Conservation (phyloP, 2,329 filamentous ascomycete species). For the Fusarium sarcochroum region DNA sequence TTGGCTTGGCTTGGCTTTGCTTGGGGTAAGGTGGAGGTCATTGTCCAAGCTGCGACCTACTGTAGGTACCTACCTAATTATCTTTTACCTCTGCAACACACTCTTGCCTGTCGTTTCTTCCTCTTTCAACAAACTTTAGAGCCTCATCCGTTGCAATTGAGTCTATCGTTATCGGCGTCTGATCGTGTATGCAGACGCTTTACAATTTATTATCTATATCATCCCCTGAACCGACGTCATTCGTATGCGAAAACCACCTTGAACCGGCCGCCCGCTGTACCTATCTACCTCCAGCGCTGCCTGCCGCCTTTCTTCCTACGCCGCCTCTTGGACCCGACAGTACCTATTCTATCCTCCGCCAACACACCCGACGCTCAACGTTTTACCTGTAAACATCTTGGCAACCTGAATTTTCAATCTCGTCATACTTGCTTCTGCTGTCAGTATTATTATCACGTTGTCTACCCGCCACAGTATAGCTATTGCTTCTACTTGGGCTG, state of each 20-base stretch:
- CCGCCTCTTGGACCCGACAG: constrained; percentile 6
- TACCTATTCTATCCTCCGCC: constrained; percentile 36
- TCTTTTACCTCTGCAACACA: constrained; percentile 26
- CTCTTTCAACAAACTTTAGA: constrained; percentile 37
- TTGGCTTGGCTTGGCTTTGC: constrained; percentile 17
- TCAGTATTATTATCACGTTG: constrained; percentile 29
- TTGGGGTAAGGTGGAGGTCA: constrained; percentile 18
- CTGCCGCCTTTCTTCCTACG: constrained; percentile 12
- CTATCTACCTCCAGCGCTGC: constrained; percentile 3
- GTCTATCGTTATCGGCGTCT: constrained; percentile 19
- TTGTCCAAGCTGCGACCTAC: constrained; percentile 6
- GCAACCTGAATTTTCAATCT: constrained; percentile 38
- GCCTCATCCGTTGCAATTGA: constrained; percentile 33
- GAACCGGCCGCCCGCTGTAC: constrained; percentile 21
- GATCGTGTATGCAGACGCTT: constrained; percentile 14
- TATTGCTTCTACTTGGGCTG: constrained; percentile 12
- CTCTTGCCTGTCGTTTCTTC: constrained; percentile 30
- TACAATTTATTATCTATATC: constrained; percentile 1
- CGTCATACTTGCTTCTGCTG: constrained; percentile 33
- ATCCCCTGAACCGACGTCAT: constrained; percentile 36
- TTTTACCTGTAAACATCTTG: constrained; percentile 46
- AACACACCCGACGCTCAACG: constrained; percentile 32
- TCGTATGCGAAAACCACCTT: constrained; percentile 30
- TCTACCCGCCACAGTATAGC: constrained; percentile 14
- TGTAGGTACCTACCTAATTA: constrained; percentile 13